Evolutionary conservation across 257 asterid genomes (phyloP), one percentile per base, ranked within the genome.

Genomic region (Fraxinus anomala): DNA sequence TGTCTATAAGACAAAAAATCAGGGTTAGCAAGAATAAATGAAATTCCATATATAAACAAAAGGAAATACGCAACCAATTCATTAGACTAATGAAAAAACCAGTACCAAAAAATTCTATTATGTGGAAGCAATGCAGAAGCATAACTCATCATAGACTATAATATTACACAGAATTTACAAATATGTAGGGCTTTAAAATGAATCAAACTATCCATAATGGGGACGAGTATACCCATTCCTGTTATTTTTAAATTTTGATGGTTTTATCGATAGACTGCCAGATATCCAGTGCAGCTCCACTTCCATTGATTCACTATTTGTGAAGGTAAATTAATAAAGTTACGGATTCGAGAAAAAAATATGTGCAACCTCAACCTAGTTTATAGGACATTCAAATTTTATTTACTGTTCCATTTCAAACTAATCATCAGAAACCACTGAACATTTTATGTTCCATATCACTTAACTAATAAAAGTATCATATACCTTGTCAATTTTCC

Each of bases 1-100:
- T 49, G 94, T 83, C 99, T 95, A 70, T 90, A 83, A 78, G 85
- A 77, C n/a, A 82, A 83, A 31, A 80, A 42, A 79, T 36, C 51
- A 78, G 56, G 77, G 76, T 84, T 77, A 87, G 83, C 54, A 73
- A 77, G 66, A 39, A 54, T n/a, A 36, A 63, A 54, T 71, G 37
- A 23, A 47, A 12, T 70, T 30, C n/a, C 67, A 47, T 47, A 63
- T 14, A 81, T 14, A 77, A n/a, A 59, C 67, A 59, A 56, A 63
- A 66, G 36, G 74, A 16, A 36, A 56, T 13, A 63, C 0, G 2
- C 69, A 63, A 23, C 34, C 34, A 61, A 61, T 61, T 61, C 68
- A 61, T 21, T 61, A 54, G 65, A n/a, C 68, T 9, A 23, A 61
- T 61, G 28, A 61, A 1, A 9, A 59, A 59, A 59, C 16, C 28